Evolutionary conservation across 169 alveolate species (phyloP).

Genomic region (Plasmodium coatneyi): DNA sequence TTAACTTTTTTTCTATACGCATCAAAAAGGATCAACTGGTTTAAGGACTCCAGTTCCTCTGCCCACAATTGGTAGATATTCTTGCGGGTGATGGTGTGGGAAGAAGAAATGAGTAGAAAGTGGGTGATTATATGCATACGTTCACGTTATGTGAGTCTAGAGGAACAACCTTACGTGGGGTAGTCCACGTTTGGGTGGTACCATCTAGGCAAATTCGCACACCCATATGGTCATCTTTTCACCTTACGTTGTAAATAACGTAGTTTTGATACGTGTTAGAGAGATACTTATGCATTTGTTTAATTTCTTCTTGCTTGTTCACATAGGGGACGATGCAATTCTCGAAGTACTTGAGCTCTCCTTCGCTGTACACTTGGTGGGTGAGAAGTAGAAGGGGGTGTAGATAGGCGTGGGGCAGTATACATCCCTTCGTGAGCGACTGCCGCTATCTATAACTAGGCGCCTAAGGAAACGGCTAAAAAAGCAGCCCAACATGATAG

Average conservation of each 20-base stretch:
- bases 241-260: conserved; percentile 53
- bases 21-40: conserved; percentile 43
- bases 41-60: conserved; percentile 18
- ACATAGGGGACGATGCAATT: conserved; percentile 51
- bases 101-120: not conserved
- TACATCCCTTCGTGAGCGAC: not conserved
- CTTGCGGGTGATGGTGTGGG: conserved; percentile 9
- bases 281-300: conserved; percentile 27
- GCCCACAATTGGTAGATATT: conserved; percentile 63
- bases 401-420: not conserved
- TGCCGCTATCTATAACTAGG: not conserved
- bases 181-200: not conserved
- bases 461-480: not conserved
- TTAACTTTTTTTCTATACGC: conserved; percentile 18
- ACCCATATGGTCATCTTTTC: not conserved
- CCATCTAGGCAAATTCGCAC: not conserved
- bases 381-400: not conserved
- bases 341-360: conserved; percentile 44
- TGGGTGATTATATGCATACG: not conserved
- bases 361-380: conserved; percentile 61
- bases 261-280: conserved; percentile 48
- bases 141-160: not conserved
- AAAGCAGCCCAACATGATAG: not conserved
- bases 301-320: conserved; percentile 32
- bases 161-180: not conserved